Conservation (phyloP, 306 rosid genomes). For the Erythrophleum fordii region DNA sequence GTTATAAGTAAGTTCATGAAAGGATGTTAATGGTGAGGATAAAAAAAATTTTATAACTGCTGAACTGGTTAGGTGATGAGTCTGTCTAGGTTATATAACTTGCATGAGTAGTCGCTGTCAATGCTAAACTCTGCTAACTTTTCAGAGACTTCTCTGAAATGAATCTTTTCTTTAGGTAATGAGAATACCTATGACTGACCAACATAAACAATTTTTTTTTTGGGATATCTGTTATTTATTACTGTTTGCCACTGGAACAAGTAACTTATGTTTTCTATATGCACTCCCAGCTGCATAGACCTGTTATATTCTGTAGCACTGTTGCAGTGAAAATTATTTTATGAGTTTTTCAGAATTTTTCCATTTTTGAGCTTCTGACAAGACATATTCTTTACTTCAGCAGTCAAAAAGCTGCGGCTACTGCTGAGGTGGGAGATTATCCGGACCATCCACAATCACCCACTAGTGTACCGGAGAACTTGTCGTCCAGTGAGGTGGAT, state of each 20-base stretch:
- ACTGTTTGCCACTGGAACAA: slow-evolving; percentile 7
- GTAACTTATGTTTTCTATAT: slow-evolving; percentile 18
- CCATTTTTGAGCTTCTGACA: slow-evolving; percentile 23
- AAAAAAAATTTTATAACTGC: background rate
- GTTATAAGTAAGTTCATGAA: background rate
- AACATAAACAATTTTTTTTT: background rate
- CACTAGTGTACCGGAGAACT: slow-evolving; percentile 51
- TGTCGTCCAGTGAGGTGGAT: slow-evolving; percentile 73
- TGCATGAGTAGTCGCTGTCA: background rate
- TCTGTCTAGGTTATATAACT: slow-evolving; percentile 11
- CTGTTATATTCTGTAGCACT: slow-evolving; percentile 12
- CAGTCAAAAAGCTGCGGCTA: slow-evolving; percentile 60
- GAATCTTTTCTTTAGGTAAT: slow-evolving; percentile 7
- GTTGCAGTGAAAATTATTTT: slow-evolving; percentile 18
- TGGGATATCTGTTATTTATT: background rate
- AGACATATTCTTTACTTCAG: slow-evolving; percentile 37
- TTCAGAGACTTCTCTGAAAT: background rate
- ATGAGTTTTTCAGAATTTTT: slow-evolving; percentile 12
- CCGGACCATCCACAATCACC: slow-evolving; percentile 74
- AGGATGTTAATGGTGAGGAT: slow-evolving; percentile 17
- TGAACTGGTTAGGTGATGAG: background rate
- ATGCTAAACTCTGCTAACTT: background rate
- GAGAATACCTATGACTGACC: background rate
- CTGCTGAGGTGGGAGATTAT: slow-evolving; percentile 68
- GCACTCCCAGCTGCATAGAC: slow-evolving; percentile 27